These are phyloP conservation scores for Exophiala mesophila DNA, from an alignment of 2,329 filamentous ascomycete genomes.

Conservation along the genomic window DNA sequence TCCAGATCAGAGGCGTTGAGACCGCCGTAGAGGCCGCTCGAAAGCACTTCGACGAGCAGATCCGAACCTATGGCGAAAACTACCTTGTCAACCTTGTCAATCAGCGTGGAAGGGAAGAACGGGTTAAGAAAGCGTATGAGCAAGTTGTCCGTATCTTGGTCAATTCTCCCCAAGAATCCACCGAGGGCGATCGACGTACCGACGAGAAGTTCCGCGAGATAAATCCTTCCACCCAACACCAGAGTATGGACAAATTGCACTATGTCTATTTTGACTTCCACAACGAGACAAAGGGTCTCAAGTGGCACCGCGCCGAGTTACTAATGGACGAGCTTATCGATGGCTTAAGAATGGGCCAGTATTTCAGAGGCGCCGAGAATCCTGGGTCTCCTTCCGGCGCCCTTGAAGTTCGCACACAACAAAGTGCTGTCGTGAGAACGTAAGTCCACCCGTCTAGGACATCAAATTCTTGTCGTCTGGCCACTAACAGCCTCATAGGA, in stretches of 20 bases:
- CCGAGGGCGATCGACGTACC: constrained; percentile 60
- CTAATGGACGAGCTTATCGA: constrained; percentile 77
- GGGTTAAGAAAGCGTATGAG: constrained; percentile 90
- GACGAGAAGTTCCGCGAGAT: constrained; percentile 78
- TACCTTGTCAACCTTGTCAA: constrained; percentile 97
- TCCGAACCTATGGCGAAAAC: constrained; percentile 89
- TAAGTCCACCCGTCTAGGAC: not conserved
- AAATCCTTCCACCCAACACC: constrained; percentile 42
- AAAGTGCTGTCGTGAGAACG: constrained; percentile 87
- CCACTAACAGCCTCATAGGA: too few species aligned
- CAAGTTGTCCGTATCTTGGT: constrained; percentile 75
- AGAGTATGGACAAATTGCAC: constrained; percentile 77
- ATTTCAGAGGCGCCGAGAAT: constrained; percentile 88
- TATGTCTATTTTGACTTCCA: constrained; percentile 99
- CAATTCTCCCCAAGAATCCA: constrained; percentile 61
- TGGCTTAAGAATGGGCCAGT: constrained; percentile 72
- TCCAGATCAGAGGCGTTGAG: constrained; percentile 82
- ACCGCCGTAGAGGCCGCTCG: constrained; percentile 71
- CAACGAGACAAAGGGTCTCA: constrained; percentile 90
- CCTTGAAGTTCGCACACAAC: constrained; percentile 73
- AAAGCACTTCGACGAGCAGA: constrained; percentile 90
- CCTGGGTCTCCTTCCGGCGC: constrained; percentile 65
- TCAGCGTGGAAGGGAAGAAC: constrained; percentile 83
- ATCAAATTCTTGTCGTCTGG: too few species aligned
- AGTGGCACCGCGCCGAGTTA: constrained; percentile 85